These are phyloP conservation scores for Echeveria elegans DNA, from an alignment of 164 flowering plant genomes.

Conservation along the genomic window DNA sequence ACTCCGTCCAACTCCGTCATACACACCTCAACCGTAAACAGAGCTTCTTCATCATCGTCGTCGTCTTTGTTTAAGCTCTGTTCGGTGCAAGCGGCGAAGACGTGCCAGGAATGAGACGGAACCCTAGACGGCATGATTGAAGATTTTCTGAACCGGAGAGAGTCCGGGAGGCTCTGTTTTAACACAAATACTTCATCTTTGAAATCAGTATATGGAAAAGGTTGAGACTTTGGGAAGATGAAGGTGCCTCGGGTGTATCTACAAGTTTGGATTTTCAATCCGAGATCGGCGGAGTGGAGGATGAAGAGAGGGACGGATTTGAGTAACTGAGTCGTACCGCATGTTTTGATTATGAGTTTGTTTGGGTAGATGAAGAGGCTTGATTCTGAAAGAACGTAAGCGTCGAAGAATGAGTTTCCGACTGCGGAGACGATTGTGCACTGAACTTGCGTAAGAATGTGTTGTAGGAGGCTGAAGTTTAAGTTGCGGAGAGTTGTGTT, in stretches of 20 bases:
- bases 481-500: slow-evolving; percentile 45
- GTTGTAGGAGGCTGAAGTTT: slow-evolving; percentile 30
- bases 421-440: slow-evolving; percentile 87
- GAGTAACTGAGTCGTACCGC: slow-evolving; percentile 90
- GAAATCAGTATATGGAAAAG: slow-evolving; percentile 73
- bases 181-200: slow-evolving; percentile 56
- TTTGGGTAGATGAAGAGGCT: slow-evolving; percentile 80
- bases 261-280: slow-evolving; percentile 34
- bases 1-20: slow-evolving; percentile 75
- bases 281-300: slow-evolving; percentile 33
- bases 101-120: slow-evolving; percentile 67
- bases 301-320: slow-evolving; percentile 66
- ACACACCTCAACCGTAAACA: slow-evolving; percentile 69
- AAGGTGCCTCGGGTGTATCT: slow-evolving; percentile 84
- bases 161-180: slow-evolving; percentile 39
- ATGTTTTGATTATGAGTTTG: slow-evolving; percentile 84
- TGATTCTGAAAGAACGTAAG: slow-evolving; percentile 90
- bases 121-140: slow-evolving; percentile 49
- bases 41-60: neutral
- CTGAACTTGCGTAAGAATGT: slow-evolving; percentile 59
- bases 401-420: slow-evolving; percentile 56
- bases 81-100: slow-evolving; percentile 49
- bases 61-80: too few relatives aligned
- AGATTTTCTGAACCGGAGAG: slow-evolving; percentile 47
- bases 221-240: slow-evolving; percentile 75